A percentile compares a stretch with the other conserved stretches of the same genome.
Evolutionary conservation across 2,329 filamentous ascomycete genomes (phyloP).

Genomic region (Epichloe gansuensis): DNA sequence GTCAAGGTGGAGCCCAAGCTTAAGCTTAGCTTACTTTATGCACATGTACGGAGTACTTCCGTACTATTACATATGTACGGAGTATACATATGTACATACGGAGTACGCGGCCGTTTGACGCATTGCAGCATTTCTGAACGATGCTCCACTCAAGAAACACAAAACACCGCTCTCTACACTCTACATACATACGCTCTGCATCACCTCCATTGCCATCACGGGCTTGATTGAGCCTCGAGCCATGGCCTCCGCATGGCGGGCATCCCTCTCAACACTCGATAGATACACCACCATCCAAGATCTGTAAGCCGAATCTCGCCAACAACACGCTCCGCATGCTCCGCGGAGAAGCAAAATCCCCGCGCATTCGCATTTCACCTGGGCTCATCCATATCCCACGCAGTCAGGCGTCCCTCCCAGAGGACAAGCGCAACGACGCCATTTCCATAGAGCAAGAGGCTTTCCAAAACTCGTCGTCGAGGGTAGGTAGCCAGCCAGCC

Average conservation of each 20-base stretch:
- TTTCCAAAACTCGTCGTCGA: slow-evolving; percentile 42
- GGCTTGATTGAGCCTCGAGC: background rate
- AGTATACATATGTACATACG: too few relatives aligned
- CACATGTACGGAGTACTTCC: too few relatives aligned
- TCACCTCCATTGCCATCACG: background rate
- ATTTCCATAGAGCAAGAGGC: slow-evolving; percentile 53
- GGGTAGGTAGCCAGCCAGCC: slow-evolving; percentile 26
- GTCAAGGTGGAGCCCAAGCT: too few relatives aligned
- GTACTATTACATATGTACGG: too few relatives aligned
- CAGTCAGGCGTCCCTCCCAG: slow-evolving; percentile 19
- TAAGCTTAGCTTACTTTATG: too few relatives aligned
- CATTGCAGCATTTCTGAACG: too few relatives aligned
- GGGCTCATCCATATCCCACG: background rate
- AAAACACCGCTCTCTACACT: too few relatives aligned
- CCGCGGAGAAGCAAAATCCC: background rate
- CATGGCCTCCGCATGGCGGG: slow-evolving; percentile 26
- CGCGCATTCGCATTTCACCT: too few relatives aligned
- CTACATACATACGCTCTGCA: too few relatives aligned
- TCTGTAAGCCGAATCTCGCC: slow-evolving; percentile 17
- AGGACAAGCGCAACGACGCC: slow-evolving; percentile 30
- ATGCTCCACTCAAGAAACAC: too few relatives aligned
- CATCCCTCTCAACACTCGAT: slow-evolving; percentile 41
- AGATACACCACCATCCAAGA: slow-evolving; percentile 50
- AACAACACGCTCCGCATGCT: background rate
- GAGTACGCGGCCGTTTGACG: too few relatives aligned